Evolutionary conservation across 2,329 filamentous ascomycete genomes (phyloP), one percentile per base, ranked within the genome.

Genomic region (Botrytis fragariae): DNA sequence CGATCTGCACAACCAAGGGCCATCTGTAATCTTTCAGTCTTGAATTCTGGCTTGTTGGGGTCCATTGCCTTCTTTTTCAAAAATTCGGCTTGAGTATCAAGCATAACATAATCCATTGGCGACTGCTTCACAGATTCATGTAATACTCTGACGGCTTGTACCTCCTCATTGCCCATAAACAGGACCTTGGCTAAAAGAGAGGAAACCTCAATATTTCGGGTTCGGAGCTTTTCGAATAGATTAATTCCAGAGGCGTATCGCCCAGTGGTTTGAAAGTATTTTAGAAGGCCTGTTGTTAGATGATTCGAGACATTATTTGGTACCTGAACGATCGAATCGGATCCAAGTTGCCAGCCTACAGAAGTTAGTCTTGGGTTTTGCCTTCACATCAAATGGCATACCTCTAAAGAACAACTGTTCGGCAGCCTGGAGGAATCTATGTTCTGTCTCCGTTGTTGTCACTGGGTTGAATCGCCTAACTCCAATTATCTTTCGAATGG

Each of bases 291-390:
- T n/a, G 93, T 91, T 1, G 95, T 97, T 57, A 99, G 87, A 82
- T 98, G 95, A 81, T 99, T 99, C 25, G 94, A 97, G 73, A 98
- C 96, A 74, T 96, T 92, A 79, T 97, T 99, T 4, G 96, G 96
- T 5, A 99, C 95, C 83, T 99, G 96, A 8, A 98, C 97, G 80
- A 98, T 93, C 0, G 95, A 95, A 81, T 99, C 96, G 29, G 96
- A 98, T 72, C 96, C 97, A 37, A 99, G 86, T 83, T 98, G 95
- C 90, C 95, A 97, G 76, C 95, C 94, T 95, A 77, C 64, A 44
- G 16, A 45, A 64, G 64, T 79, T 69, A 81, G 77, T 61, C 73
- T 44, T 59, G 29, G 35, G 12, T 25, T 42, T 42, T 42, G 12
- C 14, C 42, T 12, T 8, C 20, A 12, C 44, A 60, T 57, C 16